phyloP scores from a whole-genome alignment of 2,329 filamentous ascomycete genomes.

The Dryadomyces sulphureus region DNA sequence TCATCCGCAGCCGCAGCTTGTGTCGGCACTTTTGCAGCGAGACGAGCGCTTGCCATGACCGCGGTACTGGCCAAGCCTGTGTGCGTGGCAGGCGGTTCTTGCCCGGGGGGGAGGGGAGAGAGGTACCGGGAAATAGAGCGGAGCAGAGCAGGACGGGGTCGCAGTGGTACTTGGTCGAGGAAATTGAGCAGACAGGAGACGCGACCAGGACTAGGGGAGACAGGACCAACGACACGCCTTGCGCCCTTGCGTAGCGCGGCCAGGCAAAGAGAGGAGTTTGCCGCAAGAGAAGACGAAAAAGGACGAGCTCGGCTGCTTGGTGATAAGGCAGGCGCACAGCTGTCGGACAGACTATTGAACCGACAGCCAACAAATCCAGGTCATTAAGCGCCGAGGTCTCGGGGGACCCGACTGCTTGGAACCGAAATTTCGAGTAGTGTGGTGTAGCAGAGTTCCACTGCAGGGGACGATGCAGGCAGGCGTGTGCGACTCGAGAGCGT shows the following conservation, averaged over 20 bases:
- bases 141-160: not conserved
- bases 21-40: not conserved
- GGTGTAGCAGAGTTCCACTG: not conserved
- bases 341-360: constrained; percentile 8
- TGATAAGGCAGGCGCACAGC: not conserved
- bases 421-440: constrained; percentile 2
- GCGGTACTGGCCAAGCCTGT: not conserved
- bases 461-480: not conserved
- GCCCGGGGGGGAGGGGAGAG: no score
- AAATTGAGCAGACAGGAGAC: not conserved
- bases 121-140: not conserved
- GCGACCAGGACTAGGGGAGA: not conserved
- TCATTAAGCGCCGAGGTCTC: constrained; percentile 10
- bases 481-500: not conserved
- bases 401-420: constrained; percentile 9
- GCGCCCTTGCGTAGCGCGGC: not conserved
- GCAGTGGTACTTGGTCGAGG: not conserved
- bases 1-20: no score
- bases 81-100: not conserved
- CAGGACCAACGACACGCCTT: not conserved
- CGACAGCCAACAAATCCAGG: constrained; percentile 8
- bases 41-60: not conserved
- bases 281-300: not conserved
- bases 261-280: not conserved
- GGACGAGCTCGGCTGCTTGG: not conserved